phyloP scores from a whole-genome alignment of 345 rosid species.

The Sisymbrium altissimum region DNA sequence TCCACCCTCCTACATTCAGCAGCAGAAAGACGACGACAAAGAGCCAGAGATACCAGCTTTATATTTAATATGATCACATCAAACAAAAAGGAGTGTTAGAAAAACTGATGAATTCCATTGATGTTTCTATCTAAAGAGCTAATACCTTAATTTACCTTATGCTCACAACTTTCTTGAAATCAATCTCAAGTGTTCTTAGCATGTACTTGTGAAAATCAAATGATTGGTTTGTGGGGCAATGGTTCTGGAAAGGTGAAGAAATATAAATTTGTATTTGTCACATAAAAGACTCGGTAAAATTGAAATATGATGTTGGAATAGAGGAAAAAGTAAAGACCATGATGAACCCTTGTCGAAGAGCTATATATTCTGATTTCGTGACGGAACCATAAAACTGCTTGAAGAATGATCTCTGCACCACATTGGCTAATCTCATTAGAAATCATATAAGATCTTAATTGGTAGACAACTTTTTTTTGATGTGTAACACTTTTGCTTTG shows the following conservation, averaged over 20 bases:
- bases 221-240: constrained; percentile 25
- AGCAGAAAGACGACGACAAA: constrained; percentile 75
- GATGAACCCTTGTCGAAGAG: constrained; percentile 73
- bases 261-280: neutral
- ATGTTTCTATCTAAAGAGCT: neutral
- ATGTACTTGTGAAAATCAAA: constrained; percentile 73
- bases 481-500: neutral
- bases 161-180: constrained; percentile 69
- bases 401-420: constrained; percentile 69
- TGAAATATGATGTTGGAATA: neutral
- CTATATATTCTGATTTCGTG: constrained; percentile 68
- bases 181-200: constrained; percentile 55
- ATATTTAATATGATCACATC: neutral
- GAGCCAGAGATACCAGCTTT: constrained; percentile 89
- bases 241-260: constrained; percentile 37
- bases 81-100: constrained; percentile 8
- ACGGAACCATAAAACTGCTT: constrained; percentile 79
- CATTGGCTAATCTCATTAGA: neutral
- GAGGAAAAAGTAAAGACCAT: no score
- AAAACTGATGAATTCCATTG: neutral
- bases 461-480: neutral
- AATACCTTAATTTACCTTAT: constrained; percentile 49
- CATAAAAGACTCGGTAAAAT: neutral
- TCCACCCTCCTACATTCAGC: constrained; percentile 84
- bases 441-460: neutral